Evolutionary conservation across 306 rosid genomes (phyloP).

Genomic region (Canavalia ensiformis): DNA sequence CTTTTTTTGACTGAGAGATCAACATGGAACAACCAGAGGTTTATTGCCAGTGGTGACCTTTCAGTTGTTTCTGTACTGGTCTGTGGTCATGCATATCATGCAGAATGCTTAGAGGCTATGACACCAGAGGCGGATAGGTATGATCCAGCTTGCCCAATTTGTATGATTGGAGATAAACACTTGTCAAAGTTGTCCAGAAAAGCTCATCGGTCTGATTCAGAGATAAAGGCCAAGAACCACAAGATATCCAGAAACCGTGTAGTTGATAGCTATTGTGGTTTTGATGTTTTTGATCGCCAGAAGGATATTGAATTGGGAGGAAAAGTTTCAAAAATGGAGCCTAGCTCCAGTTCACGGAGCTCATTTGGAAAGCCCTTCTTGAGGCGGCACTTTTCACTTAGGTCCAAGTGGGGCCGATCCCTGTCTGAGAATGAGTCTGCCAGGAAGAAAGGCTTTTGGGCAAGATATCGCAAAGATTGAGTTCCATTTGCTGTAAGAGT

Average conservation of each 20-base stretch:
- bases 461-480: constrained; percentile 70
- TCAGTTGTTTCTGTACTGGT: constrained; percentile 80
- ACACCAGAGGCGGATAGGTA: constrained; percentile 70
- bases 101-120: constrained; percentile 84
- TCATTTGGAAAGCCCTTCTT: constrained; percentile 71
- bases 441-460: constrained; percentile 83
- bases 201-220: constrained; percentile 61
- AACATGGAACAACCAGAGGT: constrained; percentile 77
- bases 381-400: constrained; percentile 76
- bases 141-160: constrained; percentile 84
- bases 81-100: constrained; percentile 87
- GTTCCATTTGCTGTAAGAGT: constrained; percentile 44
- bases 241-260: constrained; percentile 78
- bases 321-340: constrained; percentile 68
- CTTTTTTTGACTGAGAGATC: constrained; percentile 71
- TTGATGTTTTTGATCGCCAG: constrained; percentile 63
- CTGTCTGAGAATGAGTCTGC: constrained; percentile 68
- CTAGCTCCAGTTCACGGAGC: constrained; percentile 72
- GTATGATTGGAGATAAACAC: constrained; percentile 76
- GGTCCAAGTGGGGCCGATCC: constrained; percentile 75
- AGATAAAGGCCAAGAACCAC: constrained; percentile 68
- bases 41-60: constrained; percentile 60
- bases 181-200: constrained; percentile 65
- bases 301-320: constrained; percentile 56
- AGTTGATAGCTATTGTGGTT: constrained; percentile 72